A percentile compares a stretch with the other conserved stretches of the same genome.
These are phyloP conservation scores for Monilinia aucupariae DNA, from an alignment of 2,329 filamentous ascomycete genomes.

Conservation along the genomic window DNA sequence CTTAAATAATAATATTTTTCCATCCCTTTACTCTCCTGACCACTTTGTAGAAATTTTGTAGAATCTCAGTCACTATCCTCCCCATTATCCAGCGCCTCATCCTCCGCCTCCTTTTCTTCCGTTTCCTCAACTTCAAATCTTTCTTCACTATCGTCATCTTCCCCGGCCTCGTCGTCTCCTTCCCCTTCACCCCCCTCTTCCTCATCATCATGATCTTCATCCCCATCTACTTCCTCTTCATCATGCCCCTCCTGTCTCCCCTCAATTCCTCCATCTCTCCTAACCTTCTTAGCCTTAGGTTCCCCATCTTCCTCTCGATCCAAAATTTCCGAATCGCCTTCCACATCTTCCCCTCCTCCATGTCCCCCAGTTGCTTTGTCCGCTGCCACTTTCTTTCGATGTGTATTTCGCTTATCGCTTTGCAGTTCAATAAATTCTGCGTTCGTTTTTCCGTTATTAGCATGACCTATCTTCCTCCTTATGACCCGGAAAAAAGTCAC, in stretches of 20 bases:
- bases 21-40: neutral
- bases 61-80: conserved; percentile 41
- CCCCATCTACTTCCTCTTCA: conserved; percentile 44
- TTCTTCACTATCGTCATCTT: conserved; percentile 50
- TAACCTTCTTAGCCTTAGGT: conserved; percentile 15
- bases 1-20: neutral
- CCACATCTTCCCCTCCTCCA: conserved; percentile 38
- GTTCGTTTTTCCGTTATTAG: conserved; percentile 8
- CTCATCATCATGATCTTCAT: conserved; percentile 39
- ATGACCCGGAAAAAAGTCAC: neutral
- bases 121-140: conserved; percentile 51
- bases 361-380: conserved; percentile 44
- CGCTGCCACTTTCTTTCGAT: conserved; percentile 63
- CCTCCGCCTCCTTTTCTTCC: conserved; percentile 43
- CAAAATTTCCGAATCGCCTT: conserved; percentile 36
- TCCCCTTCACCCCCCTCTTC: conserved; percentile 41
- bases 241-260: neutral
- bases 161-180: conserved; percentile 47
- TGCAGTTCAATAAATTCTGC: conserved; percentile 66
- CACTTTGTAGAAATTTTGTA: neutral
- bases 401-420: conserved; percentile 67
- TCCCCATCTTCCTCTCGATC: conserved; percentile 28
- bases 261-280: conserved; percentile 41
- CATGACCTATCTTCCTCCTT: conserved; percentile 15
- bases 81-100: conserved; percentile 56